These are phyloP conservation scores for Zygoascus sp. DNA, from an alignment of 1,139 yeast species.

Conservation along the genomic window DNA sequence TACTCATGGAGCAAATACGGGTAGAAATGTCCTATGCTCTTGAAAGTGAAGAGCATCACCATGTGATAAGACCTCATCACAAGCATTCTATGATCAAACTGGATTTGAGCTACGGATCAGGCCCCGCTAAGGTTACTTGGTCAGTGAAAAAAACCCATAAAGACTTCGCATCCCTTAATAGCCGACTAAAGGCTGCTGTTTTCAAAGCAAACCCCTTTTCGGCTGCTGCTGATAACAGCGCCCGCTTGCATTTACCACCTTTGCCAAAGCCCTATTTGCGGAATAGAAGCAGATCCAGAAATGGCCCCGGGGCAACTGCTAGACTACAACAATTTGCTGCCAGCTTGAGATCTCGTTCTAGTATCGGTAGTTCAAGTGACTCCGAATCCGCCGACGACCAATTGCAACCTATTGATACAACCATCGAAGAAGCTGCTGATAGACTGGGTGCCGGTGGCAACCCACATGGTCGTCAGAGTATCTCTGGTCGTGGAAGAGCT, in stretches of 20 bases:
- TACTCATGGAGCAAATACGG: constrained; percentile 68
- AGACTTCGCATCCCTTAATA: constrained; percentile 67
- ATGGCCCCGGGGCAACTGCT: not conserved
- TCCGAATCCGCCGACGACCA: too few relatives aligned
- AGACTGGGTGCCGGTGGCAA: not conserved
- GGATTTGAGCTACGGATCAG: constrained; percentile 85
- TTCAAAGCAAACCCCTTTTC: constrained; percentile 35
- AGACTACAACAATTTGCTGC: not conserved
- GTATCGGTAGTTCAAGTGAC: not conserved
- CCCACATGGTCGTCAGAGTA: not conserved
- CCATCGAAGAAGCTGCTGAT: constrained; percentile 1
- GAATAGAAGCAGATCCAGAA: not conserved
- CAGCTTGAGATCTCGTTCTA: constrained; percentile 8
- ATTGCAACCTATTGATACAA: not conserved
- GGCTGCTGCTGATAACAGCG: constrained; percentile 4
- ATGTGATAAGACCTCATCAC: constrained; percentile 38
- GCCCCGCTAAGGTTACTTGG: constrained; percentile 78
- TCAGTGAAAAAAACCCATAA: constrained; percentile 64
- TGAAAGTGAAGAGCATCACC: constrained; percentile 45
- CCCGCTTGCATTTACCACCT: constrained; percentile 9
- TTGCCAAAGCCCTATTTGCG: constrained; percentile 4
- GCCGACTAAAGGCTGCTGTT: constrained; percentile 53
- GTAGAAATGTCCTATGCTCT: constrained; percentile 44
- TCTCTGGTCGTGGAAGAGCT: constrained; percentile 2
- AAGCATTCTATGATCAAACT: constrained; percentile 31